These are phyloP conservation scores for Posidonia oceanica DNA, from an alignment of 116 monocot genomes.

Conservation along the genomic window DNA sequence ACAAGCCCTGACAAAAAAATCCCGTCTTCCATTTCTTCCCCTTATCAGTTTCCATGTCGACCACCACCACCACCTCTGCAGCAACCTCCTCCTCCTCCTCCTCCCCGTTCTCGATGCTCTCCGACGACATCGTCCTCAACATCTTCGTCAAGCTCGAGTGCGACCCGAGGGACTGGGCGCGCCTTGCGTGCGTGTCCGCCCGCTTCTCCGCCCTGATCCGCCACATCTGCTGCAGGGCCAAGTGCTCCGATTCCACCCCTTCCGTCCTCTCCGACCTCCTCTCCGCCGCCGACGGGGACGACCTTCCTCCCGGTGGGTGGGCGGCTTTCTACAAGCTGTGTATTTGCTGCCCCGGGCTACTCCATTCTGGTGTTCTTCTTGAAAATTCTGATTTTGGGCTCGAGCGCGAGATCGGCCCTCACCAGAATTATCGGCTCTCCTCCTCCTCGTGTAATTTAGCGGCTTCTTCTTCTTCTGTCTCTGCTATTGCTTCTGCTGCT, in stretches of 20 bases:
- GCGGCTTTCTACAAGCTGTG: slow-evolving; percentile 66
- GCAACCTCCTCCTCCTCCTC: too few species aligned
- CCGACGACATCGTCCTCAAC: slow-evolving; percentile 67
- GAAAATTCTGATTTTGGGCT: slow-evolving; percentile 81
- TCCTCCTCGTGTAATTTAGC: too few species aligned
- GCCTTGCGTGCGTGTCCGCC: slow-evolving; percentile 42
- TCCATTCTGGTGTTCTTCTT: slow-evolving; percentile 71
- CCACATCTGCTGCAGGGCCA: slow-evolving; percentile 37
- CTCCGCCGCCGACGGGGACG: neutral
- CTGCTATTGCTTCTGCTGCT: too few species aligned
- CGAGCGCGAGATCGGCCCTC: slow-evolving; percentile 71
- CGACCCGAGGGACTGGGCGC: slow-evolving; percentile 69
- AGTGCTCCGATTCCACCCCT: slow-evolving; percentile 14
- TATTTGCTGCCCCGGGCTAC: slow-evolving; percentile 89
- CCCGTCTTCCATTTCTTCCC: too few species aligned
- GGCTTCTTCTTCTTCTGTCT: too few species aligned
- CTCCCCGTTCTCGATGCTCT: slow-evolving; percentile 25
- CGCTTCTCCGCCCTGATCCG: slow-evolving; percentile 54
- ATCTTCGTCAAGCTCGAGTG: slow-evolving; percentile 54
- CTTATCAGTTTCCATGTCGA: too few species aligned
- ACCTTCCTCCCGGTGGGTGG: slow-evolving; percentile 26
- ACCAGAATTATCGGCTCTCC: slow-evolving; percentile 7
- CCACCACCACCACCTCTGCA: too few species aligned
- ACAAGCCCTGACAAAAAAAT: too few species aligned
- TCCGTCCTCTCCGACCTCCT: slow-evolving; percentile 13